These are phyloP conservation scores for Mortierella sp. DNA, from an alignment of 371 early-diverging fungal genomes.

Conservation along the genomic window DNA sequence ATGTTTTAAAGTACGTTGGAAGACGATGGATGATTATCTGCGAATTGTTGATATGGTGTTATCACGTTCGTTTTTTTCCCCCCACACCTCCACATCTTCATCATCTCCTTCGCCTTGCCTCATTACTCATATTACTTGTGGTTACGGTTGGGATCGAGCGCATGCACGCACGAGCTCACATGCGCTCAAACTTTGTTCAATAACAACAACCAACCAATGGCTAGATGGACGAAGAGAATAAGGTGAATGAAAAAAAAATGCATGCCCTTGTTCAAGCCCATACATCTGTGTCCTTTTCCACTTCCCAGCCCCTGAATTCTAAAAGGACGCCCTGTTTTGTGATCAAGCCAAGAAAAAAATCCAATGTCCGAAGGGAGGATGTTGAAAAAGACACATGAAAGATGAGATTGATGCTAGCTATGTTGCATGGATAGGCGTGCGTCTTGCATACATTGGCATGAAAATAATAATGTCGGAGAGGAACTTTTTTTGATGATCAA, in stretches of 20 bases:
- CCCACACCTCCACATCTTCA: neutral
- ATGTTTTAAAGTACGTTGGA: no score
- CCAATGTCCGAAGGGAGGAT: neutral
- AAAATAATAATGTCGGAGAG: neutral
- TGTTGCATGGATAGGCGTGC: neutral
- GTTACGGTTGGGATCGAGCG: neutral
- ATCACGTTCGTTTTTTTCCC: neutral
- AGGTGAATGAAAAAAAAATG: neutral
- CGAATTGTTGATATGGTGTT: no score
- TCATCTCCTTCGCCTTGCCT: neutral
- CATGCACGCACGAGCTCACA: neutral
- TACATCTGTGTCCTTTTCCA: neutral
- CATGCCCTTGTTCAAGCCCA: neutral
- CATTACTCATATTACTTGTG: neutral
- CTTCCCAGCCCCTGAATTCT: neutral
- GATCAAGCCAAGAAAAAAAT: neutral
- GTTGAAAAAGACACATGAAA: conserved; percentile 2
- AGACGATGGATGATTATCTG: no score
- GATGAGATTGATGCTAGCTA: neutral
- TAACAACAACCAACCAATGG: neutral
- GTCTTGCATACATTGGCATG: neutral
- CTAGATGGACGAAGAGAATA: no score
- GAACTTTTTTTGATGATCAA: no score
- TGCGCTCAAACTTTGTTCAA: neutral
- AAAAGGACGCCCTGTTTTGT: neutral